phyloP scores from a whole-genome alignment of 2,329 filamentous ascomycete species.

The Fusarium compactum region DNA sequence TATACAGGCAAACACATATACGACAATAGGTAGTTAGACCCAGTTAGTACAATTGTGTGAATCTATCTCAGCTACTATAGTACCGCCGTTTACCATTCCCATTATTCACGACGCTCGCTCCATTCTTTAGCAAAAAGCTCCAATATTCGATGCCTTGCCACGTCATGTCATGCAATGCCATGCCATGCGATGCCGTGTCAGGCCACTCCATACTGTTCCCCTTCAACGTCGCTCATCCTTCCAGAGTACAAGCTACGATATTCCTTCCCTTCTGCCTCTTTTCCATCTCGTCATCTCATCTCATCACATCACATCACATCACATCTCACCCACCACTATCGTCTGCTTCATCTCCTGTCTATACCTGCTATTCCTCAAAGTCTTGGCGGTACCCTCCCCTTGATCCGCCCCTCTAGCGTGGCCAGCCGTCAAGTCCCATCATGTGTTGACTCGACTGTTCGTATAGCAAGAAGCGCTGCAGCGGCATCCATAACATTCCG shows the following conservation, averaged over 20 bases:
- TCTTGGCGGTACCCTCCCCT: conserved; percentile 5
- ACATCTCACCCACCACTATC: conserved; percentile 14
- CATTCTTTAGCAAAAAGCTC: conserved; percentile 8
- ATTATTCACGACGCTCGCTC: conserved; percentile 29
- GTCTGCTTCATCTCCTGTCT: conserved; percentile 13
- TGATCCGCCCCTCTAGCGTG: conserved; percentile 13
- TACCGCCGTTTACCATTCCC: conserved; percentile 6
- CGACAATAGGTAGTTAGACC: neutral
- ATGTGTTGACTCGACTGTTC: conserved; percentile 10
- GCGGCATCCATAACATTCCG: conserved; percentile 8
- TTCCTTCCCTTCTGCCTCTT: conserved; percentile 21
- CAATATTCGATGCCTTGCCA: conserved; percentile 15
- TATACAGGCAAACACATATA: neutral
- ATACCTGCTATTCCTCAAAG: conserved; percentile 12
- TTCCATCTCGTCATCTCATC: conserved; percentile 29
- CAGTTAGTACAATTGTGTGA: conserved; percentile 19
- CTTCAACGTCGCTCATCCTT: conserved; percentile 46
- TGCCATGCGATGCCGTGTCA: conserved; percentile 22
- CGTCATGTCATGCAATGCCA: conserved; percentile 18
- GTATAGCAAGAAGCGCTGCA: conserved; percentile 8
- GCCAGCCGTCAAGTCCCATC: conserved; percentile 1
- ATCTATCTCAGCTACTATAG: conserved; percentile 17
- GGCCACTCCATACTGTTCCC: conserved; percentile 1
- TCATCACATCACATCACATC: neutral
- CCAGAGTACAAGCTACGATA: conserved; percentile 46